Base-by-base conservation (phyloP, 1,284 basidiomycete genomes). In the Sporisorium reilianum region DNA sequence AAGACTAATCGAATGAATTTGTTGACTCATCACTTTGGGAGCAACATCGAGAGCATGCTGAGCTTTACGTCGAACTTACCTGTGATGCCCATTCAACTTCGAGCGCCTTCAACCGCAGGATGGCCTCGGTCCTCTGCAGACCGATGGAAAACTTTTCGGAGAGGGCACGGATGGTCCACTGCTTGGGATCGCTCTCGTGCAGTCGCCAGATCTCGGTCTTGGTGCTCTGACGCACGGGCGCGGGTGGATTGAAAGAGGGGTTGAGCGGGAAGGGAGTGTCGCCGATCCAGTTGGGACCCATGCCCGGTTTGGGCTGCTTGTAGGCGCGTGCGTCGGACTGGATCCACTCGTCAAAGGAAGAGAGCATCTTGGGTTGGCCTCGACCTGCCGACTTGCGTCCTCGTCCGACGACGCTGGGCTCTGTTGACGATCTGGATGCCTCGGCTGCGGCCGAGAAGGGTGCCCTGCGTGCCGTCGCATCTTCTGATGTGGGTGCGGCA, bases 251-350 rank as follows among this genome's bases (percentile, higher is more conserved):
- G 64, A 84, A 84, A 7, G 80, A 56, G 11, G 82, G 81, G 51
- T 84, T 84, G 64, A 83, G 72, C 0, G 82, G 82, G 55, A 84
- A 84, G 16, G 82, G 82, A 2, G 79, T 82, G 18, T 69, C 64
- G n/a, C 72, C 79, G 56, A 82, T 76, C 80, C 80, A 82, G 66
- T 80, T 79, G 48, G 80, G 80, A 7, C 80, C 80, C 48, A 64
- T 68, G 2, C 78, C 75, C 0, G 79, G 75, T 50, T 75, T 67
- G 18, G 79, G 78, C 51, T 75, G 62, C 53, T 80, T 79, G 68
- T 67, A 82, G 8, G 63, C 76, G 12, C 68, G 59, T 10, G 70
- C 80, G 22, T 76, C 78, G 32, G 67, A 64, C 22, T 54, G 60
- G 25, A 82, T 74, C 80, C 80, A 82, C 55, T 81, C 65, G 16